Evolutionary conservation across 306 rosid species (phyloP), one percentile per base, ranked within the genome.

Genomic region (Fagus sylvatica): DNA sequence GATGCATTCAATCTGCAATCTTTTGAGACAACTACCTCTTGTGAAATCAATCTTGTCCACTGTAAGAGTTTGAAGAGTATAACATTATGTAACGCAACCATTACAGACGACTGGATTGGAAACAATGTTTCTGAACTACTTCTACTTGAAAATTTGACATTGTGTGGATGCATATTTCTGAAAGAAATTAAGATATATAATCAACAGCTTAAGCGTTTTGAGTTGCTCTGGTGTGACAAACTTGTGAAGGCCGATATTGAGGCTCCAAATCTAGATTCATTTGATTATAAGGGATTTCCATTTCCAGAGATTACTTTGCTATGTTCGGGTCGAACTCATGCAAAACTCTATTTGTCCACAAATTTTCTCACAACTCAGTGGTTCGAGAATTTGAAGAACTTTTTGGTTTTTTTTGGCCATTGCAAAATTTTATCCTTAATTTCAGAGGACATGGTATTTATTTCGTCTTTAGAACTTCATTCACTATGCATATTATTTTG

Each of bases 181-280:
- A 1, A 67, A 39, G 19, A 30, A 16, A 49, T 76, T 17, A 53
- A 4, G 53, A 17, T 76, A 5, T 19, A 36, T 40, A 12, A 30
- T 15, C 9, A n/a, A 16, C 53, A 65, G 1, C 43, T 51, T 40
- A 11, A 12, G 6, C 17, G 30, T 17, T 19, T 76, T 2, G 28
- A 66, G 56, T 40, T 76, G 53, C 22, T 15, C 15, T 0, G 1
- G 13, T 76, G 80, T 40, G 3, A 12, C 0, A 2, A 15, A 4
- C 46, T 67, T 61, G 28, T 15, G 12, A 11, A 1, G 1, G 19
- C 33, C 5, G 32, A 53, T 53, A 68, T 76, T 7, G 1, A 40
- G 7, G 74, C 80, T 30, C 74, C 69, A n/a, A 68, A 28, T 9
- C 56, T 76, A 53, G 39, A 11, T 4, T 76, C 54, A 15, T 54